Evolutionary conservation across 805 yeast species (phyloP), one percentile per base, ranked within the genome.

Genomic region (Yamadazyma paraphyllophila): DNA sequence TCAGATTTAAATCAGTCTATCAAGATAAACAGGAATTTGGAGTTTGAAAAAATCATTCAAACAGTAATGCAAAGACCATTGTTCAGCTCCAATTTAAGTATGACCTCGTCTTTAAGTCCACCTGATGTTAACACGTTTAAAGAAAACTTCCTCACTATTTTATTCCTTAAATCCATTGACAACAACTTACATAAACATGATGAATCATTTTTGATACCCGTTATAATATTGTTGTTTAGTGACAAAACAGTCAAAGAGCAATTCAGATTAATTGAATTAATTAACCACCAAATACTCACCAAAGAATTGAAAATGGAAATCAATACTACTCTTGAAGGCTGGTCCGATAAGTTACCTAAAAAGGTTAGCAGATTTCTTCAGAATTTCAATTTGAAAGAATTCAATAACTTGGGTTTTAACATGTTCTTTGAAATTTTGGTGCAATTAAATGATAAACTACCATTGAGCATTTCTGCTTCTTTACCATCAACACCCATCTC

Each of bases 361-460:
- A 53, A 60, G n/a, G 44, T 55, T 45, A 61, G 59, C 45, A 53
- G 54, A 16, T 56, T 65, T 32, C 45, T 50, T 34, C 59, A 52
- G 17, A 63, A 60, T 33, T 48, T 50, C 13, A 51, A 54, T 36
- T 47, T 59, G 36, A 50, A 57, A 14, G 75, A 71, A 49, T 71
- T 71, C 52, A 66, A 62, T 20, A 51, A 57, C 36, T 56, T 71
- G 39, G 63, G 56, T 46, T 55, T 66, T 1, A 60, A 50, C 13
- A 49, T 51, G 5, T 54, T 71, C 12, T 68, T 68, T 45, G 71
- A 68, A 44, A 54, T 71, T 26, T 37, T 70, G 10, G 45, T 57
- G 31, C 75, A 69, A 46, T 52, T 70, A n/a, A 69, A 69, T 54
- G 77, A 71, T 54, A 61, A 62, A 40, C 56, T 69, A 35, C 76